These are phyloP conservation scores for Saccharomyces hybrid DNA, from an alignment of 1,139 yeast genomes.

Conservation along the genomic window DNA sequence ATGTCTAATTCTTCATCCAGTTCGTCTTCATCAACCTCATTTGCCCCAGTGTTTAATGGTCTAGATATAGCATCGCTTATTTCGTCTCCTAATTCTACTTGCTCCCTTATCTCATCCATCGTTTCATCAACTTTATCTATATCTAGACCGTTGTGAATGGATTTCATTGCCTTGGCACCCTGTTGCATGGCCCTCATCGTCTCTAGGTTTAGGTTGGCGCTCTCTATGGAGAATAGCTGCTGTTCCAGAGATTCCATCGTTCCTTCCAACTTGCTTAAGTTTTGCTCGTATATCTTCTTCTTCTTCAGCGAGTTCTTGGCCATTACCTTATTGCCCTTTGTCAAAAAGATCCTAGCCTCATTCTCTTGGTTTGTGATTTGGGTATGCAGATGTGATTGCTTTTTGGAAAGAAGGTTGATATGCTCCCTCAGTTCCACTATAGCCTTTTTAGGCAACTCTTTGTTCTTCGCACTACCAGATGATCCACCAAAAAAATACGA, in stretches of 20 bases:
- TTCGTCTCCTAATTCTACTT: constrained; percentile 90
- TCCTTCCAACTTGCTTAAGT: constrained; percentile 71
- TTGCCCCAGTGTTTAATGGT: constrained; percentile 73
- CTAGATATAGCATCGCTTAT: constrained; percentile 92
- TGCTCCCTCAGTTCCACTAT: constrained; percentile 86
- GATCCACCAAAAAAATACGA: constrained; percentile 67
- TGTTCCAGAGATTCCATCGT: constrained; percentile 87
- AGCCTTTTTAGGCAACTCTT: constrained; percentile 86
- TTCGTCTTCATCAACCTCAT: constrained; percentile 76
- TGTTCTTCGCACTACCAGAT: constrained; percentile 45
- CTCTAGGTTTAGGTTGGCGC: constrained; percentile 91
- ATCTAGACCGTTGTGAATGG: constrained; percentile 89
- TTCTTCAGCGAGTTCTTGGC: constrained; percentile 86
- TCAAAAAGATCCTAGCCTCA: constrained; percentile 64
- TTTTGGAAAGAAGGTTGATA: constrained; percentile 76
- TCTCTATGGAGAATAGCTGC: constrained; percentile 83
- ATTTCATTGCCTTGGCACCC: constrained; percentile 95
- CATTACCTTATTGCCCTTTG: constrained; percentile 58
- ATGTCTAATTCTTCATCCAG: constrained; percentile 85
- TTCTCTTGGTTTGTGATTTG: constrained; percentile 79
- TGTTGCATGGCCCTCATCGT: constrained; percentile 98
- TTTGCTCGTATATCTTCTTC: constrained; percentile 73
- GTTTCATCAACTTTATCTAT: constrained; percentile 95
- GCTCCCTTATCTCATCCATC: constrained; percentile 98
- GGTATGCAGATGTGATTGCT: constrained; percentile 70